Evolutionary conservation across 1,284 basidiomycete species (phyloP), one percentile per base, ranked within the genome.

Genomic region (Irpex rosettiformis): DNA sequence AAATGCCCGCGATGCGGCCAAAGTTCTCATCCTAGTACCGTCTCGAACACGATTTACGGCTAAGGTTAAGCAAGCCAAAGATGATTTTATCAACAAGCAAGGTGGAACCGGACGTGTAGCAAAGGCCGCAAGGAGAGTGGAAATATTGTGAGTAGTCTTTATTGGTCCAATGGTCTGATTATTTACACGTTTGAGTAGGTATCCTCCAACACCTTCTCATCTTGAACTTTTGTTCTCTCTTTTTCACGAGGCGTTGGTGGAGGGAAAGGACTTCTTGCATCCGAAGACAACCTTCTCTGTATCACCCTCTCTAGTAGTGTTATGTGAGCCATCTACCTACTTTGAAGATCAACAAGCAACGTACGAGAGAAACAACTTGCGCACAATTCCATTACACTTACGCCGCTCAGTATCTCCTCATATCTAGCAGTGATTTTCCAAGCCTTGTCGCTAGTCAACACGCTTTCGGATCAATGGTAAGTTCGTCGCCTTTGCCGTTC

Each of bases 241-340:
- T 69, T 75, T 88, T 51, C 78, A 76, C 62, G 70, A 74, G 7
- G 57, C 73, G 21, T 73, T 71, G 48, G 59, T 67, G 1, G 75
- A 76, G 62, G 79, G 77, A 56, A 69, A 73, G 47, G 65, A 58
- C 42, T 52, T 79, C 57, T 56, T 73, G 61, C 61, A 65, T 62
- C 63, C 52, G 57, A 70, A 79, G 61, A 75, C 77, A 22, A 75
- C 77, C 2, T 71, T 87, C 25, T 71, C 76, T 30, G 65, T 67
- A 30, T 62, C 77, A 0, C 85, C 85, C 22, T 74, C 76, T 42
- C 68, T 90, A 3, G 66, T 92, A 13, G 75, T 92, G 18, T 67
- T 92, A 16, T 79, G 83, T 56, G 89, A 90, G 61, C 75, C 79
- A 0, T 90, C 89, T 2, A 66, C 74, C 1, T 89, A 86, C 67